phyloP scores from a whole-genome alignment of 305 asterid genomes.

The Fraxinus xanthoxyloides region DNA sequence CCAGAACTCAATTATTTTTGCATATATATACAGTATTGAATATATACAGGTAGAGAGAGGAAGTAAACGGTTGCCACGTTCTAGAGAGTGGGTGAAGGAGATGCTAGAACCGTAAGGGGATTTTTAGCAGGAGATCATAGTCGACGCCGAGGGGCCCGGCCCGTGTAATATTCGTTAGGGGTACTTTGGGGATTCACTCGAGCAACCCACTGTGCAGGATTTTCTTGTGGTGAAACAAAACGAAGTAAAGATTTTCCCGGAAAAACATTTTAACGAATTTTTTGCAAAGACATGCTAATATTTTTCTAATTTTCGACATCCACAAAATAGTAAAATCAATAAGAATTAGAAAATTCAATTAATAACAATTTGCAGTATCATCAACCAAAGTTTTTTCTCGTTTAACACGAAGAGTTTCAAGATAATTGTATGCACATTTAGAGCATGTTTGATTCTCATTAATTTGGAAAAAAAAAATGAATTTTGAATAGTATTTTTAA shows the following conservation, averaged over 20 bases:
- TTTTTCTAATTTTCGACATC: not conserved
- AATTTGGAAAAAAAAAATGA: too few species aligned
- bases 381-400: not conserved
- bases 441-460: too few species aligned
- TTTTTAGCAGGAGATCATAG: not conserved
- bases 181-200: not conserved
- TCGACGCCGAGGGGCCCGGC: not conserved
- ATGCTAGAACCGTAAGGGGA: conserved; percentile 10
- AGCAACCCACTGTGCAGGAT: not conserved
- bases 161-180: not conserved
- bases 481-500: too few species aligned
- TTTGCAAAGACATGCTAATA: not conserved
- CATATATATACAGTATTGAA: conserved; percentile 13
- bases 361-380: not conserved
- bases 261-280: not conserved
- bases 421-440: not conserved
- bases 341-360: not conserved
- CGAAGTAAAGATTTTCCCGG: not conserved
- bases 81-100: conserved; percentile 16
- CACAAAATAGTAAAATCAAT: not conserved
- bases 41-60: not conserved
- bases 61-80: conserved; percentile 22
- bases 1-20: not conserved
- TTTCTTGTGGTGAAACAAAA: not conserved
- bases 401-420: not conserved